Base-by-base conservation (phyloP, 768 basidiomycete genomes). In the Hericium coralloides region DNA sequence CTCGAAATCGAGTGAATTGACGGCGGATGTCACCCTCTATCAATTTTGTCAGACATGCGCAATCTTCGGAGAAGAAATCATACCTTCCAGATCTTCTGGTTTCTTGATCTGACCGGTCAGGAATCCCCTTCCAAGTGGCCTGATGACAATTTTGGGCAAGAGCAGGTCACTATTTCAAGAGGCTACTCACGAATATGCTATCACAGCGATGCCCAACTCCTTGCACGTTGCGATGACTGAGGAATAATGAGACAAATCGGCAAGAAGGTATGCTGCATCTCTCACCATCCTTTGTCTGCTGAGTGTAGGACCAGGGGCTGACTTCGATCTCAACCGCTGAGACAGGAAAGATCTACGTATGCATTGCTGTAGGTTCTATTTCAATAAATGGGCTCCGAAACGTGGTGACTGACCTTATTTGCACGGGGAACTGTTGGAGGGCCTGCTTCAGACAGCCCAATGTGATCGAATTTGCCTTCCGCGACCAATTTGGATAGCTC, bases 241-340 rank as follows among this genome's bases (percentile, higher is more conserved):
- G 23, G 15, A n/a, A 49, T n/a, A 22, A 18, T 14, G 22, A 14
- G 49, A 49, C 4, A 12, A 12, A 25, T 4, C 23, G 17, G 4
- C 12, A 49, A 2, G 12, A 41, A 18, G 2, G 25, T 36, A 22
- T 20, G 15, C 15, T 25, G 3, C 22, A 5, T 51, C 10, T 26
- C 61, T 25, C 52, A 73, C 74, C 74, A 20, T 74, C 70, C 60
- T 73, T 74, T 18, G 79, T 74, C 52, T 79, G 73, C n/a, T 73
- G 70, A 57, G 82, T 81, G 55, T 80, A 81, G 2, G 77, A 73
- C 75, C 80, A 84, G 2, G 80, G 75, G 62, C 80, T 83, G 49
- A 83, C 69, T 65, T 87, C 85, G 51, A 86, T 83, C 65, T 88
- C 84, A 9, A 82, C 80, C n/a, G 78, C 72, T 15, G 78, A 72